Conservation (phyloP, 345 rosid genomes). For the Populus euphratica region DNA sequence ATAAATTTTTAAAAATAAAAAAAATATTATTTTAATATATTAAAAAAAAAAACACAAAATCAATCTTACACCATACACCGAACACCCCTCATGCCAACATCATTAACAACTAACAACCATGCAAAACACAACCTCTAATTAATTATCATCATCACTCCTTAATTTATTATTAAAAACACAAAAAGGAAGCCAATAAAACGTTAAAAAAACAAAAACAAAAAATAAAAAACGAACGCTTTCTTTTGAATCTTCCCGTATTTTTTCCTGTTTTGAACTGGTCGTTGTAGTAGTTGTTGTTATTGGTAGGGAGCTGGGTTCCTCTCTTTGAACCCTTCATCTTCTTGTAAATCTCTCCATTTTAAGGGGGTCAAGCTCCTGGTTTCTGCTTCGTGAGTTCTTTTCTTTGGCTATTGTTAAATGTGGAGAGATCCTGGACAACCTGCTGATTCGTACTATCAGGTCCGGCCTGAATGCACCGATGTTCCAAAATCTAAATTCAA, state of each 20-base stretch:
- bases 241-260: not conserved
- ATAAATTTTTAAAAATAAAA: too few relatives aligned
- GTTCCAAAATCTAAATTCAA: constrained; percentile 86
- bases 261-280: constrained; percentile 15
- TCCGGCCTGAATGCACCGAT: constrained; percentile 89
- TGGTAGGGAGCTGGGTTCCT: constrained; percentile 1
- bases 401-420: constrained; percentile 42
- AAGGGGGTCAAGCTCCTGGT: constrained; percentile 22
- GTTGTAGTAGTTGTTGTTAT: not conserved
- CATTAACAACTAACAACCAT: not conserved
- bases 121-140: not conserved
- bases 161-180: not conserved
- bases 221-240: too few relatives aligned
- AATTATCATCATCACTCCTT: not conserved
- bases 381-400: not conserved
- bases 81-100: too few relatives aligned
- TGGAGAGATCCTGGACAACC: constrained; percentile 65
- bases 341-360: not conserved
- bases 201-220: not conserved
- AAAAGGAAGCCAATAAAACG: not conserved
- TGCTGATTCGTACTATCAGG: constrained; percentile 85
- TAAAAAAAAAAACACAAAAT: too few relatives aligned
- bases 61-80: too few relatives aligned
- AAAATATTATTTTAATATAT: too few relatives aligned
- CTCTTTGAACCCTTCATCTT: not conserved